Conservation (phyloP, 2,329 filamentous ascomycete genomes). For the Ceratocystis lukuohia region DNA sequence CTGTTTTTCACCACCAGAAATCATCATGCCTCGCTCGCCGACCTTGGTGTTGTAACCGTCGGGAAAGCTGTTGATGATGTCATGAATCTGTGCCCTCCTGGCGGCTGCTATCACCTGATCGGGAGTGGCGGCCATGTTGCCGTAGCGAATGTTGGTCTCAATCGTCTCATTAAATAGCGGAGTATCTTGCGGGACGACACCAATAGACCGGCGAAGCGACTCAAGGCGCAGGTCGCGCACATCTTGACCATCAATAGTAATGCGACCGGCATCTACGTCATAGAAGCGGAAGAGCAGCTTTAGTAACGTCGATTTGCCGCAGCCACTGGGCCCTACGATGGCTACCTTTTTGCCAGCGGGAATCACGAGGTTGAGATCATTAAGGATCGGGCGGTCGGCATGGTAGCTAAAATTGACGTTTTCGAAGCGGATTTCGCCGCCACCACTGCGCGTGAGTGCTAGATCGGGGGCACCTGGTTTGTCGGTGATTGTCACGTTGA, state of each 20-base stretch:
- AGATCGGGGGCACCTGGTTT: slow-evolving; percentile 60
- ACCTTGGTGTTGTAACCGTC: slow-evolving; percentile 87
- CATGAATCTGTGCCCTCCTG: slow-evolving; percentile 69
- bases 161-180: slow-evolving; percentile 96
- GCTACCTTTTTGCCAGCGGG: slow-evolving; percentile 93
- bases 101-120: slow-evolving; percentile 67
- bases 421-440: slow-evolving; percentile 80
- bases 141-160: slow-evolving; percentile 90
- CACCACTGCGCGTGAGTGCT: slow-evolving; percentile 55
- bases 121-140: slow-evolving; percentile 59
- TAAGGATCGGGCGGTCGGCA: slow-evolving; percentile 71
- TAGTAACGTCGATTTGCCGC: slow-evolving; percentile 88
- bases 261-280: slow-evolving; percentile 71
- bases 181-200: slow-evolving; percentile 93
- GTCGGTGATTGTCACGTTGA: slow-evolving; percentile 79
- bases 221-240: slow-evolving; percentile 71
- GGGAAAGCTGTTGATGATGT: slow-evolving; percentile 65
- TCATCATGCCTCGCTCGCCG: slow-evolving; percentile 91
- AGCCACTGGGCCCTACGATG: slow-evolving; percentile 86
- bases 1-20: slow-evolving; percentile 89
- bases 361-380: slow-evolving; percentile 73
- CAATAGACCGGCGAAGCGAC: slow-evolving; percentile 71
- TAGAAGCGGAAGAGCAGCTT: slow-evolving; percentile 89
- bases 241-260: slow-evolving; percentile 87
- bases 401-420: slow-evolving; percentile 93